Percentiles rank a stretch among this genome's conserved stretches.
Evolutionary conservation across 2,329 filamentous ascomycete species (phyloP).

Genomic region (Colletotrichum viniferum): DNA sequence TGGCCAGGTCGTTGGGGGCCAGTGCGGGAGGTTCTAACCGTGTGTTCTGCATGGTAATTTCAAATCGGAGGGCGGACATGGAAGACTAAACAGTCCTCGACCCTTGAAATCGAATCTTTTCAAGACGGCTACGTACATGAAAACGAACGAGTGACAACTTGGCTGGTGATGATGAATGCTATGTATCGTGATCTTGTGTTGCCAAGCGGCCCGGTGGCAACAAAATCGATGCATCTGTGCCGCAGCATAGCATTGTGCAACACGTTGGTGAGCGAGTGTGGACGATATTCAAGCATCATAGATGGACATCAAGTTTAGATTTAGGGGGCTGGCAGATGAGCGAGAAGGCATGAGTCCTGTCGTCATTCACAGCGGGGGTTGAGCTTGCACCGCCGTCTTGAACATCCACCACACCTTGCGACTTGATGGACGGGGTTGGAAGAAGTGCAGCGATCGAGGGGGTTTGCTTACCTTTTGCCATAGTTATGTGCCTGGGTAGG

Average conservation of each 20-base stretch:
- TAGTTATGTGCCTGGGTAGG: neutral
- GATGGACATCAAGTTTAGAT: neutral
- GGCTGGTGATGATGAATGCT: neutral
- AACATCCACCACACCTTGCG: neutral
- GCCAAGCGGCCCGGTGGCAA: neutral
- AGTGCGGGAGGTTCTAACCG: neutral
- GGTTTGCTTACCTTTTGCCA: neutral
- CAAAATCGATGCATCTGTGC: neutral
- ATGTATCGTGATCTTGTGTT: neutral
- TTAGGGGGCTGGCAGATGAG: neutral
- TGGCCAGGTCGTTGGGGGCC: neutral
- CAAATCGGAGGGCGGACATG: neutral
- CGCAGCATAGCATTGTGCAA: neutral
- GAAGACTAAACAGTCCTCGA: neutral
- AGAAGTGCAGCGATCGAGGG: neutral
- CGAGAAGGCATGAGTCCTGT: neutral
- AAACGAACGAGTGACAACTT: neutral
- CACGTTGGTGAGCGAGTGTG: neutral
- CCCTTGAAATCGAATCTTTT: neutral
- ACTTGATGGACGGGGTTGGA: neutral
- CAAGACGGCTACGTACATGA: neutral
- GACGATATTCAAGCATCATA: neutral
- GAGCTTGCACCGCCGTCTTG: neutral
- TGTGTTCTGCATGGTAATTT: neutral
- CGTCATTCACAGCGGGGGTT: neutral